A percentile compares a stretch with the other conserved stretches of the same genome.
Evolutionary conservation across 179 eudicot species (phyloP).

Genomic region (Beta lomatogona): DNA sequence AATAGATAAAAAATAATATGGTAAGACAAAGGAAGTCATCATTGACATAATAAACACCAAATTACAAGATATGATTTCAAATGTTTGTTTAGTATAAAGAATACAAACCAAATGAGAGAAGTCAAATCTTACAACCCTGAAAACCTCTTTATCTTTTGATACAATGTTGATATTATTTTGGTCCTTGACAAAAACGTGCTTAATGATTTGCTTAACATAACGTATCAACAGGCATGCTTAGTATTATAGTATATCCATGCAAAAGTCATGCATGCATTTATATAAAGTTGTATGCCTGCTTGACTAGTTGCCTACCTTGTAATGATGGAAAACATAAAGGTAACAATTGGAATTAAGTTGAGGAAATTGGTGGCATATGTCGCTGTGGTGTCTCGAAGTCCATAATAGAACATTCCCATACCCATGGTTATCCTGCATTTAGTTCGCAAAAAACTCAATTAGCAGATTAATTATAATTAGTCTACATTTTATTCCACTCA

Average conservation of each 20-base stretch:
- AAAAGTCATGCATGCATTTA: background rate
- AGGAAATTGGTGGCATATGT: constrained; percentile 64
- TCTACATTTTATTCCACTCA: too few relatives aligned
- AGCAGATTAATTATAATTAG: background rate
- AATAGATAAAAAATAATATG: too few relatives aligned
- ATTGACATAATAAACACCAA: too few relatives aligned
- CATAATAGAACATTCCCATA: constrained; percentile 59
- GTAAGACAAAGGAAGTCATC: too few relatives aligned
- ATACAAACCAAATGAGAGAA: background rate
- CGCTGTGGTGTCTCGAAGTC: constrained; percentile 55
- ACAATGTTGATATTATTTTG: background rate
- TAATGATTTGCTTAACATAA: background rate
- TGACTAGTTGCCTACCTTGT: constrained; percentile 5
- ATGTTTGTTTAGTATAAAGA: background rate
- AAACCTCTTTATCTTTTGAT: background rate
- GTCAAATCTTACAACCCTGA: background rate
- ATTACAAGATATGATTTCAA: too few relatives aligned
- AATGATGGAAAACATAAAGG: constrained; percentile 23
- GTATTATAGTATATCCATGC: background rate
- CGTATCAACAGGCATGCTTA: background rate
- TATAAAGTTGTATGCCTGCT: background rate
- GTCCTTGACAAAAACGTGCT: background rate
- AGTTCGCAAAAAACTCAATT: background rate
- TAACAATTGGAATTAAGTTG: constrained; percentile 26
- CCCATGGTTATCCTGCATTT: constrained; percentile 55